These are phyloP conservation scores for Adansonia madagascariensis DNA, from an alignment of 441 rosid genomes.

Conservation along the genomic window DNA sequence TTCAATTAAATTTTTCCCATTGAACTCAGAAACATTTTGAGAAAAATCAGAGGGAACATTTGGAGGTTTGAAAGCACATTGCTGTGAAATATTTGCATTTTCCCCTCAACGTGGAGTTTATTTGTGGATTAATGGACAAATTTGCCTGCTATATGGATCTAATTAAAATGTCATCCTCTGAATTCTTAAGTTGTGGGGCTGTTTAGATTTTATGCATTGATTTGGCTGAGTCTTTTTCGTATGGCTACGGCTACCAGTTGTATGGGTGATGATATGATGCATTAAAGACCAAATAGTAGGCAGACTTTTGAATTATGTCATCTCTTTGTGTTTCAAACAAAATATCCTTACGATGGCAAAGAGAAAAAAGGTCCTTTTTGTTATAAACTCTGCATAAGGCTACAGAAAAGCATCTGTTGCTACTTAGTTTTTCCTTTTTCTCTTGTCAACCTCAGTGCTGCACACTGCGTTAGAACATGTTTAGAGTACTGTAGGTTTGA, in stretches of 20 bases:
- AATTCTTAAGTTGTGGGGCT: slow-evolving; percentile 13
- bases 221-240: background rate
- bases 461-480: background rate
- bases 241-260: background rate
- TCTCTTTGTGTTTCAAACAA: background rate
- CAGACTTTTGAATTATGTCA: slow-evolving; percentile 1
- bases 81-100: background rate
- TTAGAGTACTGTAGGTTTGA: background rate
- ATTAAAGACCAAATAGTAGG: background rate
- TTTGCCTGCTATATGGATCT: background rate
- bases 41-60: background rate
- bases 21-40: slow-evolving; percentile 1
- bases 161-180: background rate
- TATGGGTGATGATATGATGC: background rate
- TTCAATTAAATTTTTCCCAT: background rate
- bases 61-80: background rate
- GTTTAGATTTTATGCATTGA: slow-evolving; percentile 7
- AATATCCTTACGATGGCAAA: background rate
- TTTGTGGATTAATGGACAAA: background rate
- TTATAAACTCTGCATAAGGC: background rate
- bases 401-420: background rate
- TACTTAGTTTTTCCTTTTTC: background rate
- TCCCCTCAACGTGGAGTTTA: background rate
- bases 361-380: background rate
- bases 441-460: background rate